Evolutionary conservation across 2,329 filamentous ascomycete genomes (phyloP).

Genomic region (Nemania sp.): DNA sequence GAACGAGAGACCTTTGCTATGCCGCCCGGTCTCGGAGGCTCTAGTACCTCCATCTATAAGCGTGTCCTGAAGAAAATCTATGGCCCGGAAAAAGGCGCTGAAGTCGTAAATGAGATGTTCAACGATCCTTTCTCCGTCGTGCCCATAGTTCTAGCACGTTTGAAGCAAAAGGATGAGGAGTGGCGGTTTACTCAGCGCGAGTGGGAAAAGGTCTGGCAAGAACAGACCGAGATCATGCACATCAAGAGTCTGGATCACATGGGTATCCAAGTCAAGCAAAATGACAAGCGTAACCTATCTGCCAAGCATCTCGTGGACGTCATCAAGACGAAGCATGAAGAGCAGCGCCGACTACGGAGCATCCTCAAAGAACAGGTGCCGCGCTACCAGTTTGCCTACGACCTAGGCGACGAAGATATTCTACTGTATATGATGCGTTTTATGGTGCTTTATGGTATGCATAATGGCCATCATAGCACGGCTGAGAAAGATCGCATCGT

Average conservation of each 20-base stretch:
- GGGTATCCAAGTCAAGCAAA: slow-evolving; percentile 83
- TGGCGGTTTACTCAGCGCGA: slow-evolving; percentile 97
- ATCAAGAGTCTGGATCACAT: slow-evolving; percentile 97
- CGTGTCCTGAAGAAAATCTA: slow-evolving; percentile 98
- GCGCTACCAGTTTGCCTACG: slow-evolving; percentile 74
- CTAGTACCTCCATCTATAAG: slow-evolving; percentile 96
- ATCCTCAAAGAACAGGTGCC: slow-evolving; percentile 63
- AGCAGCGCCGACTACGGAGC: slow-evolving; percentile 74
- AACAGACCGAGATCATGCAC: slow-evolving; percentile 92
- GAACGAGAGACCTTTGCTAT: slow-evolving; percentile 78
- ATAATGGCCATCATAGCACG: slow-evolving; percentile 70
- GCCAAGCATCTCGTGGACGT: slow-evolving; percentile 88
- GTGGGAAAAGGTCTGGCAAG: slow-evolving; percentile 98
- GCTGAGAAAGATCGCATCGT: slow-evolving; percentile 74
- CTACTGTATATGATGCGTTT: slow-evolving; percentile 64
- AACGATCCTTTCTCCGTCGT: slow-evolving; percentile 82
- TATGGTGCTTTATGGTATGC: slow-evolving; percentile 66
- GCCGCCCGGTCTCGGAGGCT: slow-evolving; percentile 81
- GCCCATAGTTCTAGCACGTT: slow-evolving; percentile 80
- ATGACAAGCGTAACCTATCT: slow-evolving; percentile 89
- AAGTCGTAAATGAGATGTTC: slow-evolving; percentile 88
- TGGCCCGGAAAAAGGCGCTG: slow-evolving; percentile 77
- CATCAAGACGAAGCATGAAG: slow-evolving; percentile 90
- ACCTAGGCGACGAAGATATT: slow-evolving; percentile 72
- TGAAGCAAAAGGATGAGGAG: slow-evolving; percentile 96